phyloP scores from a whole-genome alignment of 2,329 filamentous ascomycete species.

The Septoria petroselini region DNA sequence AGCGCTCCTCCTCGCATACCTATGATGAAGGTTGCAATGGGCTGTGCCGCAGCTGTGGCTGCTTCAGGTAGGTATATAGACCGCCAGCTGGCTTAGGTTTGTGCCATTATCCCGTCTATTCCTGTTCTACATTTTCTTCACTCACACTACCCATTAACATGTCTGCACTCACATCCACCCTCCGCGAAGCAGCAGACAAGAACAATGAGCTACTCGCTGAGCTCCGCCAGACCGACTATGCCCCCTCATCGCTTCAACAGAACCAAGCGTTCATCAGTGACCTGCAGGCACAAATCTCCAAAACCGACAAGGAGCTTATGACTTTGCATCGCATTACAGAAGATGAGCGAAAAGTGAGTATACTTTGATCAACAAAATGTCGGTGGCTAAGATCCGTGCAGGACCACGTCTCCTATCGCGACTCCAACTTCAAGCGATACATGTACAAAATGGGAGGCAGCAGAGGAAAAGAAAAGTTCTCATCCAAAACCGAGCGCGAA shows the following conservation, averaged over 20 bases:
- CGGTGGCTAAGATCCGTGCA: not conserved
- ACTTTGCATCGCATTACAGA: conserved; percentile 44
- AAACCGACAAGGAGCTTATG: conserved; percentile 41
- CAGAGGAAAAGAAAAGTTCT: conserved; percentile 46
- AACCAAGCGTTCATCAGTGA: conserved; percentile 48
- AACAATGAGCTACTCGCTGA: conserved; percentile 45
- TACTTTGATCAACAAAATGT: not conserved
- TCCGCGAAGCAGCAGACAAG: conserved; percentile 25
- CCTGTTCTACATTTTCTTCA: not conserved
- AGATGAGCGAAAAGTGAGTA: conserved; percentile 44
- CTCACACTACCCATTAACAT: conserved; percentile 9
- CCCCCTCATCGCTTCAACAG: conserved; percentile 46
- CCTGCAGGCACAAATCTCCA: conserved; percentile 44
- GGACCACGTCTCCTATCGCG: conserved; percentile 54
- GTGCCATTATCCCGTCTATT: not conserved
- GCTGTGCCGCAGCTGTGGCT: conserved; percentile 1
- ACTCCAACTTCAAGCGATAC: conserved; percentile 53
- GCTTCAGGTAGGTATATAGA: conserved; percentile 18
- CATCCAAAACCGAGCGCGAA: conserved; percentile 52
- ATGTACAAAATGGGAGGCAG: conserved; percentile 52
- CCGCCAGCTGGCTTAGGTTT: conserved; percentile 7
- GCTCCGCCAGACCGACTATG: conserved; percentile 52
- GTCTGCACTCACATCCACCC: conserved; percentile 21
- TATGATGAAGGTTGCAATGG: conserved; percentile 2
- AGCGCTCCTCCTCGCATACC: not conserved